These are phyloP conservation scores for Microbotryum violaceum DNA, from an alignment of 1,284 basidiomycete species.

Conservation along the genomic window DNA sequence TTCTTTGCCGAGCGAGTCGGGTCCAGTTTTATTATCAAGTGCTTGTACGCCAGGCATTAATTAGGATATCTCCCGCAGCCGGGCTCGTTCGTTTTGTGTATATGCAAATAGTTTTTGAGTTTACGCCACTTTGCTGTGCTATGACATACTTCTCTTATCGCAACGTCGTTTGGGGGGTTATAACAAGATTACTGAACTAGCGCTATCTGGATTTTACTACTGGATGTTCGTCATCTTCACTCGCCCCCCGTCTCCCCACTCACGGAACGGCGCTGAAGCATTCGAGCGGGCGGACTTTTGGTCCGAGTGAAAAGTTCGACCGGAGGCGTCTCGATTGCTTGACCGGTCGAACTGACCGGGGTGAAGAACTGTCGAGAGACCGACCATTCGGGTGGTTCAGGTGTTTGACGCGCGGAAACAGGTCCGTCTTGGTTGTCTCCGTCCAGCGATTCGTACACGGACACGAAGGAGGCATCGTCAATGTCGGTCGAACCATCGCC, in stretches of 20 bases:
- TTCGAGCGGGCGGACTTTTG: too few species aligned
- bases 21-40: slow-evolving; percentile 7
- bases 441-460: too few species aligned
- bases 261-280: background rate
- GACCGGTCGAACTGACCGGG: too few species aligned
- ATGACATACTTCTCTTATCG: background rate
- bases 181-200: background rate
- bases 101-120: background rate
- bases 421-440: too few species aligned
- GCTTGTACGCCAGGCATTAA: background rate
- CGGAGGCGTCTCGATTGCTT: slow-evolving; percentile 7
- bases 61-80: background rate
- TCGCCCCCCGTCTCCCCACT: background rate
- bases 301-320: slow-evolving; percentile 21
- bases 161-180: background rate
- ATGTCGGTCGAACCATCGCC: too few species aligned
- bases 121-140: background rate
- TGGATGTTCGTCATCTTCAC: background rate
- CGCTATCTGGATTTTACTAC: background rate
- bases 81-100: background rate
- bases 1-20: slow-evolving; percentile 26
- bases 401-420: too few species aligned
- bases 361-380: too few species aligned
- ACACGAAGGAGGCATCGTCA: too few species aligned
- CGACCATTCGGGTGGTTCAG: too few species aligned